Evolutionary conservation across 768 basidiomycete species (phyloP), one percentile per base, ranked within the genome.

Genomic region (Steccherinum ochraceum): DNA sequence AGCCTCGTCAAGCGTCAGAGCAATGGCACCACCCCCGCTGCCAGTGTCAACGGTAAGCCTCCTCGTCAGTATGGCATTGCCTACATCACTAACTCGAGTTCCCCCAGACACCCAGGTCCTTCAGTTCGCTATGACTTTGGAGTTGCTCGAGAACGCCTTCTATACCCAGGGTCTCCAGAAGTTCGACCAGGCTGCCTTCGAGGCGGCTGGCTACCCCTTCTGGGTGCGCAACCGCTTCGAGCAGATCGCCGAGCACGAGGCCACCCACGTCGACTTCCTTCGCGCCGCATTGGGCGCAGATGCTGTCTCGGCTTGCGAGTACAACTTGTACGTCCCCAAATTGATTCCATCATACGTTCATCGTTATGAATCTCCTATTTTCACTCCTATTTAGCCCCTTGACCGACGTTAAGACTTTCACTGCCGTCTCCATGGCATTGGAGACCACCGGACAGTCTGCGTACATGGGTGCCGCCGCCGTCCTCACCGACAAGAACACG

Each of bases 391-490:
- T n/a, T 51, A 70, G 70, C 68, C 75, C 73, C 3, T 68, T 71
- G 60, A 69, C 69, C 30, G 73, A 74, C 57, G 64, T 71, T 25
- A 52, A 59, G 3, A 65, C 70, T 18, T 82, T 81, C 66, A 61
- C 71, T 30, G 68, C 67, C 12, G 59, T 75, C 13, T 70, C 77
- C 20, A 68, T 68, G 52, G 61, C 74, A 48, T 62, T 83, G 39
- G 81, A 84, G 67, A 69, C 72, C 24, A 76, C 86, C 40, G 73
- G 71, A 10, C 70, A 74, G 3, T 73, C 78, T 5, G 81, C 82
- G 4, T 86, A 83, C 60, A 71, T 77, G 51, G 86, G 85, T 13
- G 76, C 77, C 1, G 67, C 77, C 1, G 67, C 69, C 16, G 68
- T 65, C 54, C 62, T 81, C 50, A 40, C 58, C 19, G 61, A 69